Conservation (phyloP, 495 filamentous ascomycete genomes). For the Hypomontagnella submonticulosa region DNA sequence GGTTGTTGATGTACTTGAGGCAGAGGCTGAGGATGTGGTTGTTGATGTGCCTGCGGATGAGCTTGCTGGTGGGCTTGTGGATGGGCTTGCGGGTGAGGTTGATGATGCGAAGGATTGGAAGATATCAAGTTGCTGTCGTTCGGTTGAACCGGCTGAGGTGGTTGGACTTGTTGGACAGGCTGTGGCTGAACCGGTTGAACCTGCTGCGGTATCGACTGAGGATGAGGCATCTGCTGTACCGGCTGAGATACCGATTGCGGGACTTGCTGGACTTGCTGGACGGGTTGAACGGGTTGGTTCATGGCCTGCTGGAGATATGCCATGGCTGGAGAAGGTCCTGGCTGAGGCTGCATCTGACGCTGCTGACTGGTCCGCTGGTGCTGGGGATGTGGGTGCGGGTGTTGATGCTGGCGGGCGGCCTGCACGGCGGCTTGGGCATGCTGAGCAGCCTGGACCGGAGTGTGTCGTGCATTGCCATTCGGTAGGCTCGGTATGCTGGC, state of each 20-base stretch:
- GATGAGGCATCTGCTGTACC: conserved; percentile 46
- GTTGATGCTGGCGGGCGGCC: conserved; percentile 51
- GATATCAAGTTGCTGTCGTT: conserved; percentile 46
- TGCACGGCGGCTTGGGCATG: conserved; percentile 53
- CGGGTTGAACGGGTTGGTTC: conserved; percentile 48
- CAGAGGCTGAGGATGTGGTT: conserved; percentile 54
- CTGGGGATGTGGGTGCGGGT: conserved; percentile 35
- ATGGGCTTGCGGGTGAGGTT: conserved; percentile 51
- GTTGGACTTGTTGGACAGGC: conserved; percentile 42
- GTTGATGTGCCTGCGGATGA: conserved; percentile 50
- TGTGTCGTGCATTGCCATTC: conserved; percentile 53
- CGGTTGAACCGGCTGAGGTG: conserved; percentile 45
- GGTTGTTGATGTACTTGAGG: conserved; percentile 55
- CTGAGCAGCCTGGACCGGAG: conserved; percentile 49
- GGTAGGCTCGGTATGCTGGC: conserved; percentile 48
- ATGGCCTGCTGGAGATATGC: conserved; percentile 48
- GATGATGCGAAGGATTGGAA: conserved; percentile 46
- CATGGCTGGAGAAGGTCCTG: conserved; percentile 37
- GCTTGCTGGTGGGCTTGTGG: conserved; percentile 51
- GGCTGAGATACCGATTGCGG: conserved; percentile 43
- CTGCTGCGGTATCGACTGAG: conserved; percentile 47
- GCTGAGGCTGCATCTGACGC: conserved; percentile 46
- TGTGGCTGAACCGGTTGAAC: conserved; percentile 50
- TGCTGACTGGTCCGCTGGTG: conserved; percentile 44
- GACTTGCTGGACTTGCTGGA: conserved; percentile 47